A percentile compares a stretch with the other conserved stretches of the same genome.
phyloP scores from a whole-genome alignment of 148 eudicot species.

The Chenopodium quinoa region DNA sequence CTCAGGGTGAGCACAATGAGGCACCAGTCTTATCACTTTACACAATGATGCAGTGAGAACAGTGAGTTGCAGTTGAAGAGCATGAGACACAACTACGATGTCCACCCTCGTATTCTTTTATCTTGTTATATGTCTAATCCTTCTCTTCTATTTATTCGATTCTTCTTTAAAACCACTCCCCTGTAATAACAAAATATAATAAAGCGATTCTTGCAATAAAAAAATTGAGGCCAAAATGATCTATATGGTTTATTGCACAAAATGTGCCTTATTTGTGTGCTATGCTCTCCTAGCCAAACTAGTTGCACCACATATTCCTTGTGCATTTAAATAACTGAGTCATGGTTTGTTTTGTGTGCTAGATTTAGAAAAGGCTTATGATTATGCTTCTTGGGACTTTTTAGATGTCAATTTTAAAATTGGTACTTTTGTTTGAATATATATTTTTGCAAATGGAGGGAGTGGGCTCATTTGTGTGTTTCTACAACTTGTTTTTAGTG shows the following conservation, averaged over 20 bases:
- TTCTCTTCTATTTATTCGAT: not conserved
- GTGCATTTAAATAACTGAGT: not conserved
- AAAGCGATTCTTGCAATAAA: no score
- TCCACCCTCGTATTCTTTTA: no score
- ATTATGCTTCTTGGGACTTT: not conserved
- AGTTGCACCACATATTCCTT: not conserved
- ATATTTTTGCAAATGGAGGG: not conserved
- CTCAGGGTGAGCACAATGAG: not conserved
- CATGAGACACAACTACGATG: not conserved
- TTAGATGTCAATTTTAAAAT: not conserved
- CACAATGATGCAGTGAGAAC: not conserved
- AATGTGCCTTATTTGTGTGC: not conserved
- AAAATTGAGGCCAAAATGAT: no score
- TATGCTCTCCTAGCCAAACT: not conserved
- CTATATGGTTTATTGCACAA: not conserved
- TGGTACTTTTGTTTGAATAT: not conserved
- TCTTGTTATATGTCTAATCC: not conserved
- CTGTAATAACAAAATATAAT: no score
- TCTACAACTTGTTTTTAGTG: not conserved
- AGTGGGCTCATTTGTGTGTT: not conserved
- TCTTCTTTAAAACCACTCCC: not conserved
- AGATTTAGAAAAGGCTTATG: not conserved
- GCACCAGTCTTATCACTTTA: not conserved
- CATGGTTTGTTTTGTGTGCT: not conserved
- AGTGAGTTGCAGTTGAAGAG: not conserved